phyloP scores from a whole-genome alignment of 768 basidiomycete genomes.

The Lactifluus volemus region DNA sequence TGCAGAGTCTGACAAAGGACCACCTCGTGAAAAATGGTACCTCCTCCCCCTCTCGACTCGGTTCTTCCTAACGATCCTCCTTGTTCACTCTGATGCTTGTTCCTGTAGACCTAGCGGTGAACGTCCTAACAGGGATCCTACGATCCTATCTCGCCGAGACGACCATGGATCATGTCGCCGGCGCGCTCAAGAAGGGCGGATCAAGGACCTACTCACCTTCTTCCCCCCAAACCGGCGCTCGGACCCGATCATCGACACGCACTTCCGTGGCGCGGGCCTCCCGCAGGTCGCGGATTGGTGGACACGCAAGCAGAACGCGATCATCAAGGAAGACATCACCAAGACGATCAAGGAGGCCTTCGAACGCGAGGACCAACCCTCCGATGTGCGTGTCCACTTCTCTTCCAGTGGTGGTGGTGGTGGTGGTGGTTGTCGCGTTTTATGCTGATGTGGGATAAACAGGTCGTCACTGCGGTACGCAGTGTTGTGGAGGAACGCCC shows the following conservation, averaged over 20 bases:
- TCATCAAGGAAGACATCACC: constrained; percentile 70
- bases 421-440: too few species aligned
- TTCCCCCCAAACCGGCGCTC: constrained; percentile 82
- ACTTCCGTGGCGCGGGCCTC: constrained; percentile 77
- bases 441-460: not conserved
- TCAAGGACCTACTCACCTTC: constrained; percentile 80
- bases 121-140: constrained; percentile 70
- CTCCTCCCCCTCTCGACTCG: not conserved
- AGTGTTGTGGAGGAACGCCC: constrained; percentile 63
- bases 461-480: constrained; percentile 77
- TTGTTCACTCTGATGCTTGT: not conserved
- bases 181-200: constrained; percentile 74
- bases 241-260: constrained; percentile 64
- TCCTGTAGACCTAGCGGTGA: constrained; percentile 60
- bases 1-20: constrained; percentile 82
- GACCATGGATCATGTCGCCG: constrained; percentile 83
- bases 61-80: not conserved
- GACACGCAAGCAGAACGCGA: constrained; percentile 79
- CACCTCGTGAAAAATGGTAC: constrained; percentile 92
- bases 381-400: constrained; percentile 43
- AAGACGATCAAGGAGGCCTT: constrained; percentile 61
- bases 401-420: not conserved
- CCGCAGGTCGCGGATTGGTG: constrained; percentile 88
- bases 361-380: constrained; percentile 57
- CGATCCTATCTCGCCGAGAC: constrained; percentile 74